Conservation (phyloP, 2,329 filamentous ascomycete species). For the Emericellopsis atlantica region DNA sequence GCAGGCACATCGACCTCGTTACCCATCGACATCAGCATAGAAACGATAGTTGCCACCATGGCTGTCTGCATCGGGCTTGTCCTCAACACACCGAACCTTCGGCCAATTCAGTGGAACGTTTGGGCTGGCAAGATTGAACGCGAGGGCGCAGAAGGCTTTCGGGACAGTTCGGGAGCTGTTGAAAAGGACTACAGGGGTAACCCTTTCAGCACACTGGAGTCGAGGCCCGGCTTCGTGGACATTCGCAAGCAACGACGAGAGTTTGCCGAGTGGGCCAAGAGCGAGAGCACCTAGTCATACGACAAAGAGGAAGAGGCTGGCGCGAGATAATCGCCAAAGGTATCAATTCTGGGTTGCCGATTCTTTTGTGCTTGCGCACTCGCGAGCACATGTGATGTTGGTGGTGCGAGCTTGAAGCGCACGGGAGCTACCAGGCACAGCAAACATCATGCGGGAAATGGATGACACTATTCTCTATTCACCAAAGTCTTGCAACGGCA, state of each 20-base stretch:
- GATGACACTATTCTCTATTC: too few relatives aligned
- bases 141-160: constrained; percentile 50
- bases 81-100: constrained; percentile 60
- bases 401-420: too few relatives aligned
- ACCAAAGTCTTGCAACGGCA: too few relatives aligned
- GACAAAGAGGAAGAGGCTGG: neutral
- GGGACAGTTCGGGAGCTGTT: constrained; percentile 46
- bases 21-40: constrained; percentile 76
- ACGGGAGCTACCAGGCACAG: too few relatives aligned
- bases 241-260: constrained; percentile 70
- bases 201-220: constrained; percentile 68
- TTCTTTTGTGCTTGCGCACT: too few relatives aligned
- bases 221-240: constrained; percentile 74
- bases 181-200: constrained; percentile 63
- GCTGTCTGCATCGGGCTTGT: constrained; percentile 79
- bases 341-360: too few relatives aligned
- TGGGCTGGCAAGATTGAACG: constrained; percentile 80
- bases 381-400: too few relatives aligned
- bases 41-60: constrained; percentile 70
- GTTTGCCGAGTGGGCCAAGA: constrained; percentile 62
- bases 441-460: too few relatives aligned
- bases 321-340: too few relatives aligned
- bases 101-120: constrained; percentile 72
- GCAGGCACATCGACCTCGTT: constrained; percentile 34
- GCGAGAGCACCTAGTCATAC: constrained; percentile 8